Evolutionary conservation across 2,329 filamentous ascomycete species (phyloP).

Genomic region (Aspergillus proliferans): DNA sequence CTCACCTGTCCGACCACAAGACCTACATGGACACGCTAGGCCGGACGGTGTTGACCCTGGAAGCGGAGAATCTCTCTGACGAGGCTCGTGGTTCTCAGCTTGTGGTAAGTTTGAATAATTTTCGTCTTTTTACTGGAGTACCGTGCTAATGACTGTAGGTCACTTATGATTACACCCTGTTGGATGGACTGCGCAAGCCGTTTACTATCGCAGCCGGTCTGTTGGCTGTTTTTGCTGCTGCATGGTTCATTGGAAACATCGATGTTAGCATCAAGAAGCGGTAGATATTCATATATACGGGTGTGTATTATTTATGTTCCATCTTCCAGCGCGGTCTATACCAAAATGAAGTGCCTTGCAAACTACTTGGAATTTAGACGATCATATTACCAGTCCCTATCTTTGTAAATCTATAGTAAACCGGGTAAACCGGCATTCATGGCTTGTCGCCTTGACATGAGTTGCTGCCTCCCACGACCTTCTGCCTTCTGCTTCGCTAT

Average conservation of each 20-base stretch:
- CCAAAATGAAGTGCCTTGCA: not conserved
- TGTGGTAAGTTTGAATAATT: constrained; percentile 45
- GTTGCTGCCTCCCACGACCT: too few relatives aligned
- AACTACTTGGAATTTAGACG: too few relatives aligned
- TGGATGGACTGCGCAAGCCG: constrained; percentile 76
- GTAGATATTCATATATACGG: constrained; percentile 20
- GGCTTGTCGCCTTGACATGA: too few relatives aligned
- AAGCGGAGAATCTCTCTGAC: constrained; percentile 80
- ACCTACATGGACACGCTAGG: constrained; percentile 94
- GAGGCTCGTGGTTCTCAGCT: constrained; percentile 79
- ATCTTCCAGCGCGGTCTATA: not conserved
- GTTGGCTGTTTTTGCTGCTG: constrained; percentile 65
- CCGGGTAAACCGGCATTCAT: too few relatives aligned
- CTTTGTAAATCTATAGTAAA: too few relatives aligned
- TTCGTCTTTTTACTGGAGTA: not conserved
- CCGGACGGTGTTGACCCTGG: constrained; percentile 73
- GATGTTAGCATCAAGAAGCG: constrained; percentile 71
- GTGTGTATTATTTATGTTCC: constrained; percentile 10
- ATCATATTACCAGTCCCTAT: too few relatives aligned
- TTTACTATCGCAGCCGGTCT: constrained; percentile 70
- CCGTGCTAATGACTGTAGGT: constrained; percentile 39
- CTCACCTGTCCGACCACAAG: constrained; percentile 61
- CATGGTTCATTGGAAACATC: constrained; percentile 70
- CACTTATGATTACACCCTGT: constrained; percentile 75
- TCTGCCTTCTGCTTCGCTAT: too few relatives aligned